Evolutionary conservation across 2,329 filamentous ascomycete genomes (phyloP).

Genomic region (Blastomyces parvus): DNA sequence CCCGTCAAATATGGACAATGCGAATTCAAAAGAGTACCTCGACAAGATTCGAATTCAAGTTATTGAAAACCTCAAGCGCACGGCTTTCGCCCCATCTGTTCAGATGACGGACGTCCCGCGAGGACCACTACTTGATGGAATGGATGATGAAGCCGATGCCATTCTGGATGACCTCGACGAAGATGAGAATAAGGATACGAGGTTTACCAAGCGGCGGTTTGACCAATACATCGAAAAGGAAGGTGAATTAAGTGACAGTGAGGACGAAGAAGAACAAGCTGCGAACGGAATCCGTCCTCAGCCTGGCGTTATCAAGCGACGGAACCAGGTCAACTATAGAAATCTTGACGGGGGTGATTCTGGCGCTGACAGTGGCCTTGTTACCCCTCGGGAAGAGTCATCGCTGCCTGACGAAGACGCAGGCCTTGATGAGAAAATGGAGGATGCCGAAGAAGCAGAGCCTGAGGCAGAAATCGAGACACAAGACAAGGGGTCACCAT

Average conservation of each 20-base stretch:
- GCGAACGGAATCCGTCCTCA: constrained; percentile 61
- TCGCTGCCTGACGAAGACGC: constrained; percentile 38
- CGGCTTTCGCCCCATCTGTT: constrained; percentile 52
- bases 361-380: constrained; percentile 44
- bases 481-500: constrained; percentile 23
- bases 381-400: constrained; percentile 36
- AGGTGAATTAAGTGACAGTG: constrained; percentile 77
- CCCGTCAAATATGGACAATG: constrained; percentile 64
- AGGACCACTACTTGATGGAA: constrained; percentile 43
- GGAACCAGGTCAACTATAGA: constrained; percentile 53
- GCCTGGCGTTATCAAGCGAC: constrained; percentile 38
- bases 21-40: constrained; percentile 58
- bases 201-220: constrained; percentile 71
- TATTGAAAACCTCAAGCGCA: constrained; percentile 57
- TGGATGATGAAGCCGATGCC: constrained; percentile 57
- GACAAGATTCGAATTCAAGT: constrained; percentile 59
- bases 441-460: constrained; percentile 28
- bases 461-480: constrained; percentile 19
- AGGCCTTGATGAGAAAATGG: constrained; percentile 34
- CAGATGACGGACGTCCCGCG: constrained; percentile 56
- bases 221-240: constrained; percentile 68
- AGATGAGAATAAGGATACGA: constrained; percentile 74
- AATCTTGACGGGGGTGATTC: constrained; percentile 49
- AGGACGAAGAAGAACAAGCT: constrained; percentile 67
- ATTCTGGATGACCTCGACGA: constrained; percentile 64